These are phyloP conservation scores for Globisporangium rhizosaccharum DNA, from an alignment of 352 stramenopile species.

Conservation along the genomic window DNA sequence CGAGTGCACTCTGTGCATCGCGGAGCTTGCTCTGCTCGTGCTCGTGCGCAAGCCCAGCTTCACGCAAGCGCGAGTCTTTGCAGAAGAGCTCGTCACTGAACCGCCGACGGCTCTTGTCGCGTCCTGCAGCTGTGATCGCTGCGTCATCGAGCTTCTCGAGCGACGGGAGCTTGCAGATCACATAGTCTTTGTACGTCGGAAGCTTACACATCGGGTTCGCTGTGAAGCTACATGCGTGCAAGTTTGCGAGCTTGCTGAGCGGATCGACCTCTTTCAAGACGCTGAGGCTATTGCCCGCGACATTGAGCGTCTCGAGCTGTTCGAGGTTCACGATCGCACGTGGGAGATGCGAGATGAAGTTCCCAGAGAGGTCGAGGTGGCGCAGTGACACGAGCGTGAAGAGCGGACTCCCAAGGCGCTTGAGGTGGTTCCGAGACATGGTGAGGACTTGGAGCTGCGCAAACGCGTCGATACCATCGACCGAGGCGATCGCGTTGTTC, in stretches of 20 bases:
- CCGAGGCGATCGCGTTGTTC: conserved; percentile 49
- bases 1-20: conserved; percentile 47
- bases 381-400: conserved; percentile 38
- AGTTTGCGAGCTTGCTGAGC: conserved; percentile 49
- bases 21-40: conserved; percentile 51
- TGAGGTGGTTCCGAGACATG: conserved; percentile 69
- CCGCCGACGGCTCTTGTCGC: conserved; percentile 56
- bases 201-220: conserved; percentile 75
- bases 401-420: conserved; percentile 40
- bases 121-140: conserved; percentile 29
- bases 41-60: conserved; percentile 36
- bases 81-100: conserved; percentile 57
- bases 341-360: conserved; percentile 77
- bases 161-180: conserved; percentile 54
- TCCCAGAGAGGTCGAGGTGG: conserved; percentile 65
- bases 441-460: conserved; percentile 35
- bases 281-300: conserved; percentile 71
- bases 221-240: conserved; percentile 50
- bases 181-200: conserved; percentile 70
- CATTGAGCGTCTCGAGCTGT: conserved; percentile 52
- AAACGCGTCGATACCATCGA: conserved; percentile 58
- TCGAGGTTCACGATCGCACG: conserved; percentile 37
- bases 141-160: conserved; percentile 61
- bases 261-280: conserved; percentile 67
- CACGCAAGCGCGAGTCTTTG: conserved; percentile 44